A percentile compares a stretch with the other conserved stretches of the same genome.
Conservation (phyloP, 305 asterid genomes). For the Coffea humblotiana region DNA sequence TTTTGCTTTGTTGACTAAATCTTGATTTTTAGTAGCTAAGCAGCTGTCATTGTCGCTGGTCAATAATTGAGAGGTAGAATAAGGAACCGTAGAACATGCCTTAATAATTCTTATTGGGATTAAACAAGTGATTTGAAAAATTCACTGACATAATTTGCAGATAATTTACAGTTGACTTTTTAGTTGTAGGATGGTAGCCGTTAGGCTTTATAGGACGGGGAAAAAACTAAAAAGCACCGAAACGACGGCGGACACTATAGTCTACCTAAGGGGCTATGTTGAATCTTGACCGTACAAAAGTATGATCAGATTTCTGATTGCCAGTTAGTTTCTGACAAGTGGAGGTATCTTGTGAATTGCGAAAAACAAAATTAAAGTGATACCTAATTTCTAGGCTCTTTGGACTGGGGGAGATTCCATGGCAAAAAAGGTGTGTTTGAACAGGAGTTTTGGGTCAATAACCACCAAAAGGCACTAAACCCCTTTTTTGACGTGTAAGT, state of each 20-base stretch:
- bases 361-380: no score
- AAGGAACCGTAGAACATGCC: no score
- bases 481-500: no score
- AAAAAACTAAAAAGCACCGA: background rate
- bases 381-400: no score
- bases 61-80: no score
- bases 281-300: slow-evolving; percentile 15
- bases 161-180: background rate
- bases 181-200: background rate
- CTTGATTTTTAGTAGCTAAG: no score
- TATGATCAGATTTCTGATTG: background rate
- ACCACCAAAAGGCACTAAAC: no score
- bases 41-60: no score
- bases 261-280: background rate
- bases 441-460: no score
- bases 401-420: no score
- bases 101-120: background rate
- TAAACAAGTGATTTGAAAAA: background rate
- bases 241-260: background rate
- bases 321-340: background rate
- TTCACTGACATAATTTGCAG: background rate
- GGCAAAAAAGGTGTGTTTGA: no score
- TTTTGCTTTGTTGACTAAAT: no score
- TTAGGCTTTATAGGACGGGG: background rate
- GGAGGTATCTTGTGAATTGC: background rate